These are phyloP conservation scores for Drechslera avenae DNA, from an alignment of 2,329 filamentous ascomycete species.

Conservation along the genomic window DNA sequence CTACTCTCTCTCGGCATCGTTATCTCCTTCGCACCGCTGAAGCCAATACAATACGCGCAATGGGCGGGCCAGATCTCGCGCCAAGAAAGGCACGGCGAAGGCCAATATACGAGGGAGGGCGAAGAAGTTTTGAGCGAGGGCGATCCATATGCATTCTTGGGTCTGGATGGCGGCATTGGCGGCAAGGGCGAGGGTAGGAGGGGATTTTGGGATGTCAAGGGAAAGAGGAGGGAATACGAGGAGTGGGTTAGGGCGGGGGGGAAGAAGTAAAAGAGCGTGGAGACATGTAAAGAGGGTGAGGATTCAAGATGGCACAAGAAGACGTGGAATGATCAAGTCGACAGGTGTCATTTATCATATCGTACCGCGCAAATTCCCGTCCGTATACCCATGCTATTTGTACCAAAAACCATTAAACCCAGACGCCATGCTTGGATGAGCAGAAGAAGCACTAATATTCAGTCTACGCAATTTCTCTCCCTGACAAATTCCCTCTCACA, in stretches of 20 bases:
- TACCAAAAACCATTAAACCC: constrained; percentile 3
- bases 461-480: neutral
- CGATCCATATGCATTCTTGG: constrained; percentile 77
- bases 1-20: constrained; percentile 86
- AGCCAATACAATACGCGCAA: constrained; percentile 81
- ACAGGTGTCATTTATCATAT: neutral
- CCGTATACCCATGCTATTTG: neutral
- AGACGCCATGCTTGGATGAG: constrained; percentile 21
- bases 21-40: constrained; percentile 73
- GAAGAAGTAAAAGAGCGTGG: constrained; percentile 13
- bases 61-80: constrained; percentile 87
- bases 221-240: constrained; percentile 82
- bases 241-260: constrained; percentile 62
- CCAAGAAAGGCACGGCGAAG: constrained; percentile 67
- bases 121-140: constrained; percentile 68
- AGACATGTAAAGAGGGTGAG: neutral
- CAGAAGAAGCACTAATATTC: constrained; percentile 1
- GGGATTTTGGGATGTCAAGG: constrained; percentile 87
- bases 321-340: neutral
- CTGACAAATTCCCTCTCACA: constrained; percentile 10
- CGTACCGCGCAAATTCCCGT: neutral
- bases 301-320: neutral
- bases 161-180: constrained; percentile 58
- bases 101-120: constrained; percentile 63
- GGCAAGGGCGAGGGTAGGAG: constrained; percentile 70